Conservation (phyloP, 2,329 filamentous ascomycete species). For the Capronia americana region DNA sequence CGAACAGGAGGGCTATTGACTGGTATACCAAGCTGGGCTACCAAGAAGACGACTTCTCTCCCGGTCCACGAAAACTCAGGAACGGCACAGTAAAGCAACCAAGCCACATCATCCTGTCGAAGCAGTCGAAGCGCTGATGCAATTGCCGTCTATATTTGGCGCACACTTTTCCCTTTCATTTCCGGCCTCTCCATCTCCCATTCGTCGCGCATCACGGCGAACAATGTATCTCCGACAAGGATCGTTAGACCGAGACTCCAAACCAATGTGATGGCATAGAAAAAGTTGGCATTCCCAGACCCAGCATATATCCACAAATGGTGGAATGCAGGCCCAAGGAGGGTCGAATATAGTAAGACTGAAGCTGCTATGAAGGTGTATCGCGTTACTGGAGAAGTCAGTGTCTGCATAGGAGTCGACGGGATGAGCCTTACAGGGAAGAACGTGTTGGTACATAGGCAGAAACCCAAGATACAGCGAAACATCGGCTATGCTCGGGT, state of each 20-base stretch:
- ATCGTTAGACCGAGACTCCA: conserved; percentile 92
- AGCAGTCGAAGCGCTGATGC: conserved; percentile 43
- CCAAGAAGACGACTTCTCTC: conserved; percentile 59
- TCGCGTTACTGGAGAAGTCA: conserved; percentile 72
- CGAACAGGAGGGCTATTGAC: conserved; percentile 54
- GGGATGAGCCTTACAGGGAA: conserved; percentile 68
- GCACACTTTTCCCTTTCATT: conserved; percentile 84
- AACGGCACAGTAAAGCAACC: conserved; percentile 56
- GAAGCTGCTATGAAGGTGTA: conserved; percentile 88
- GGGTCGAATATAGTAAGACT: conserved; percentile 82
- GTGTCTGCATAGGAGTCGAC: conserved; percentile 15
- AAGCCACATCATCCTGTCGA: conserved; percentile 62
- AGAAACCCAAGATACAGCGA: conserved; percentile 83
- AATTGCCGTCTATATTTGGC: conserved; percentile 68
- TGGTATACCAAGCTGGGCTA: conserved; percentile 62
- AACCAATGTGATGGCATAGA: conserved; percentile 98
- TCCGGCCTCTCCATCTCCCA: conserved; percentile 92
- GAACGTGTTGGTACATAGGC: conserved; percentile 87
- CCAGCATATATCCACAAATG: conserved; percentile 98
- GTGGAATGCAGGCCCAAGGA: conserved; percentile 93
- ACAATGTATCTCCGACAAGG: conserved; percentile 84
- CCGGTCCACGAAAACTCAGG: conserved; percentile 55
- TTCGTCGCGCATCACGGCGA: conserved; percentile 88
- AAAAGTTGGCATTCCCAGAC: conserved; percentile 98
- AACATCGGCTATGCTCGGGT: conserved; percentile 89